A percentile compares a stretch with the other conserved stretches of the same genome.
Conservation (phyloP, 768 basidiomycete genomes). For the Gloeophyllum trabeum region DNA sequence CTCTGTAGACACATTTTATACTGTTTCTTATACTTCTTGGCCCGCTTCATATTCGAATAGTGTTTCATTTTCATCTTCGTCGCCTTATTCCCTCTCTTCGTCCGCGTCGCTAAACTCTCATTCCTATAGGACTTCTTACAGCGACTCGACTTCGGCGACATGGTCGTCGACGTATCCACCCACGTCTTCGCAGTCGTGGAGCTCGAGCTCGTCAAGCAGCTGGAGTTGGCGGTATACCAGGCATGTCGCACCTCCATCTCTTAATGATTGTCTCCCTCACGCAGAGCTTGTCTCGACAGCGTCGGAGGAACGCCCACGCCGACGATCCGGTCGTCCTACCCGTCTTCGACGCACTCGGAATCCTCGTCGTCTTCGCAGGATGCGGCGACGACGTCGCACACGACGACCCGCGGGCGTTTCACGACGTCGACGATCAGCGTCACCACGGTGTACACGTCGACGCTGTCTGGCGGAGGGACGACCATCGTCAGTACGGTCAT, state of each 20-base stretch:
- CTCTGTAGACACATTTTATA: background rate
- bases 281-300: too few species aligned
- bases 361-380: background rate
- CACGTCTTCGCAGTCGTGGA: background rate
- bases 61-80: constrained; percentile 1
- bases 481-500: constrained; percentile 10
- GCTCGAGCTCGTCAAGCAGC: background rate
- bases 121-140: background rate
- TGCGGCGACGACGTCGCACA: too few species aligned
- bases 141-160: background rate
- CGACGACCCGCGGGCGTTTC: too few species aligned
- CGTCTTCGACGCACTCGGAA: constrained; percentile 1
- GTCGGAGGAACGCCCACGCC: background rate
- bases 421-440: background rate
- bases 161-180: background rate
- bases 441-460: constrained; percentile 3
- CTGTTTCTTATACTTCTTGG: background rate
- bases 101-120: background rate
- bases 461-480: constrained; percentile 2
- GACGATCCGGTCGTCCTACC: background rate
- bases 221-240: background rate
- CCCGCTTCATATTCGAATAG: background rate
- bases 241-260: too few species aligned
- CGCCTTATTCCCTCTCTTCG: background rate
- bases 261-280: too few species aligned